Evolutionary conservation across 2,329 filamentous ascomycete species (phyloP).

Genomic region (Endoconidiophora laricicola): DNA sequence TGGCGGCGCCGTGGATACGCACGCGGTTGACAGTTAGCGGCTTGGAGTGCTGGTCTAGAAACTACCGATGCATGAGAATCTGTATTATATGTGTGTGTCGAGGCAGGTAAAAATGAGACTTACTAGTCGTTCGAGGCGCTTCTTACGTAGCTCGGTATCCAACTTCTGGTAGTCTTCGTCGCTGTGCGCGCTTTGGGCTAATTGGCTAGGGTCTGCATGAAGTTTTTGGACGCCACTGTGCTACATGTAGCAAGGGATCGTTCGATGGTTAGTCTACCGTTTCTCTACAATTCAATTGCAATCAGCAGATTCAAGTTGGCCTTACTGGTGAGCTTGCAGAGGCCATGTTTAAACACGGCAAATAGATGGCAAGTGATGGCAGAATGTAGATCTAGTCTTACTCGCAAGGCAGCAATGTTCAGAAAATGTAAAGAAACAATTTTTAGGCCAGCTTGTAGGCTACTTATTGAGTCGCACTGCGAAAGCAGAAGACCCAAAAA

Average conservation of each 20-base stretch:
- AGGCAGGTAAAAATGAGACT: neutral
- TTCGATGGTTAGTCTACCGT: too few species aligned
- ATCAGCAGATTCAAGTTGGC: too few species aligned
- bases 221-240: slow-evolving; percentile 7
- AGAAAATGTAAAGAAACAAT: too few species aligned
- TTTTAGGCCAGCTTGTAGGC: too few species aligned
- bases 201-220: slow-evolving; percentile 9
- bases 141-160: slow-evolving; percentile 12
- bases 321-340: too few species aligned
- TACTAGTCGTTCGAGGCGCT: slow-evolving; percentile 13
- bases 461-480: too few species aligned
- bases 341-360: too few species aligned
- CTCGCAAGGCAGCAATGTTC: too few species aligned
- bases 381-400: too few species aligned
- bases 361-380: too few species aligned
- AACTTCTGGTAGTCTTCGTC: slow-evolving; percentile 13
- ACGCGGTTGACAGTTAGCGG: slow-evolving; percentile 61
- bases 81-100: neutral
- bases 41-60: slow-evolving; percentile 67
- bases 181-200: slow-evolving; percentile 12
- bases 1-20: slow-evolving; percentile 55
- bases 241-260: neutral
- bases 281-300: too few species aligned
- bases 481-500: too few species aligned
- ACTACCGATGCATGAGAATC: slow-evolving; percentile 26